These are phyloP conservation scores for Maudiozyma saulgeensis DNA, from an alignment of 805 yeast species.

Conservation along the genomic window DNA sequence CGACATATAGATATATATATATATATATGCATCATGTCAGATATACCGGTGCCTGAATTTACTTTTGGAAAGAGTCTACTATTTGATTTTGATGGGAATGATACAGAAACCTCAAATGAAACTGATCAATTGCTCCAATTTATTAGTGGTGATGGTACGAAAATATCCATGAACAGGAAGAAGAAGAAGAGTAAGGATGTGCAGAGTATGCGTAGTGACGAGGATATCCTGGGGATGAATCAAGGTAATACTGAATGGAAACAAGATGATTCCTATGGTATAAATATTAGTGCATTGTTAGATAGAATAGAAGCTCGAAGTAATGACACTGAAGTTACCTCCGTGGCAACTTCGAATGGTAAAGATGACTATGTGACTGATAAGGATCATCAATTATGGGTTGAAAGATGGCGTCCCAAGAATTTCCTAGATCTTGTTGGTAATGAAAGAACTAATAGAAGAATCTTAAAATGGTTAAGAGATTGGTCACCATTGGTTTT, in stretches of 20 bases:
- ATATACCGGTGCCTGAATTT: not conserved
- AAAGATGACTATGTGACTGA: not conserved
- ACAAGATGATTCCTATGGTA: slow-evolving; percentile 30
- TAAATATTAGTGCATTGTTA: slow-evolving; percentile 30
- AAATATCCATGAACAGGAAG: not conserved
- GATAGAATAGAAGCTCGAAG: slow-evolving; percentile 25
- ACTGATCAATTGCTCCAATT: not conserved
- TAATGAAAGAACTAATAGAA: slow-evolving; percentile 54
- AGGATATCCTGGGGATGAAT: not conserved
- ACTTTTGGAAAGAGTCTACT: slow-evolving; percentile 6
- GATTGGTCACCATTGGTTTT: slow-evolving; percentile 58
- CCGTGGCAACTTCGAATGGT: not conserved
- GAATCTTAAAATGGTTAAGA: slow-evolving; percentile 51
- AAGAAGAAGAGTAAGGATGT: not conserved
- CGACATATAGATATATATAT: no score
- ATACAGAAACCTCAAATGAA: not conserved
- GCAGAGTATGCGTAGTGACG: not conserved
- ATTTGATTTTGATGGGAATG: slow-evolving; percentile 5
- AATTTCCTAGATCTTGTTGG: slow-evolving; percentile 60
- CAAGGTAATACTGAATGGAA: slow-evolving; percentile 10
- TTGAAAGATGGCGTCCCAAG: slow-evolving; percentile 62
- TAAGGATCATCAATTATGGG: slow-evolving; percentile 30
- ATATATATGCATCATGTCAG: not conserved
- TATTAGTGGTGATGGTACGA: not conserved
- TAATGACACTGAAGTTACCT: not conserved